phyloP scores from a whole-genome alignment of 345 rosid genomes.

The Physaria fendleri region DNA sequence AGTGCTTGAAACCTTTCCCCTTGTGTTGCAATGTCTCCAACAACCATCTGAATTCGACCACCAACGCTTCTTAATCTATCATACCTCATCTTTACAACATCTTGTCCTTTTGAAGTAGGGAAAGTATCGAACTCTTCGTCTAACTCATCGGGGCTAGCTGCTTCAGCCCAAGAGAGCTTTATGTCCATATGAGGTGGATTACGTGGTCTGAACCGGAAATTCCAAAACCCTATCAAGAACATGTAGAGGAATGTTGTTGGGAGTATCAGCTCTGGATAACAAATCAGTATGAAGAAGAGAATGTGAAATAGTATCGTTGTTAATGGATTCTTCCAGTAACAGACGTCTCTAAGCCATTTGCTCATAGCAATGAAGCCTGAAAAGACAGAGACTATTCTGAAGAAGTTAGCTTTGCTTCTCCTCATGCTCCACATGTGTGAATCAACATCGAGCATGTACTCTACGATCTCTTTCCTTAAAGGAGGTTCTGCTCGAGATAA shows the following conservation, averaged over 20 bases:
- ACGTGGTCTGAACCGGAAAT: conserved; percentile 54
- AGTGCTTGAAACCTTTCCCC: conserved; percentile 72
- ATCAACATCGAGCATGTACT: conserved; percentile 91
- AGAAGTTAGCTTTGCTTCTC: conserved; percentile 88
- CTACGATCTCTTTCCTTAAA: conserved; percentile 73
- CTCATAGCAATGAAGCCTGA: conserved; percentile 56
- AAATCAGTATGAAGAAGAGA: conserved; percentile 60
- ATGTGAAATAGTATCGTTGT: conserved; percentile 64
- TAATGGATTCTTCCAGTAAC: conserved; percentile 73
- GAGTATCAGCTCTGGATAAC: conserved; percentile 77
- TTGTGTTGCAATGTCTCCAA: conserved; percentile 82
- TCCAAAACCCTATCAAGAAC: conserved; percentile 82
- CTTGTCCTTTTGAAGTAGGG: conserved; percentile 62
- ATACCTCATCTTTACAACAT: conserved; percentile 73
- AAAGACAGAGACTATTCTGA: conserved; percentile 66
- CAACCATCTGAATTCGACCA: conserved; percentile 72
- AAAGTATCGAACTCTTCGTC: conserved; percentile 82
- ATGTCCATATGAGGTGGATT: conserved; percentile 83
- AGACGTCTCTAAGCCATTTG: conserved; percentile 67
- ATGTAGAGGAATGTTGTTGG: conserved; percentile 72
- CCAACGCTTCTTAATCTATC: conserved; percentile 78
- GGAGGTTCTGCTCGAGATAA: conserved; percentile 81
- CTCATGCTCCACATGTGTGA: conserved; percentile 96
- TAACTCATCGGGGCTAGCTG: conserved; percentile 64
- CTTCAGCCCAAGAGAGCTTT: conserved; percentile 84